A percentile compares a stretch with the other conserved stretches of the same genome.
phyloP scores from a whole-genome alignment of 176 grass and related monocot genomes.

The Alopecurus myosuroides region DNA sequence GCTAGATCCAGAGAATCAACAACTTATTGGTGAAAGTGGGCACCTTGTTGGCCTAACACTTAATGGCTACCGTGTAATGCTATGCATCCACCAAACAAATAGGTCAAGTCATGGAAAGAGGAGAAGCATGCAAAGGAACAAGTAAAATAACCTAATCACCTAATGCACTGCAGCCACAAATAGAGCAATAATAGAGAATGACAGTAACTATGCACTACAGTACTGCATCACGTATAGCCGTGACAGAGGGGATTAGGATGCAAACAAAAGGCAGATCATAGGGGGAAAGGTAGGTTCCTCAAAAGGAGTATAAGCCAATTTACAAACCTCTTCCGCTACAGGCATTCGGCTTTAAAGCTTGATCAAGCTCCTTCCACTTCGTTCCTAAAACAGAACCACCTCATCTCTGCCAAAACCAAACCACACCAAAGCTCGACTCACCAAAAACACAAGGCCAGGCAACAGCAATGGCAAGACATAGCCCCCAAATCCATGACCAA shows the following conservation, averaged over 20 bases:
- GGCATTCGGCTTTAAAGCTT: constrained; percentile 69
- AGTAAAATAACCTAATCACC: constrained; percentile 37
- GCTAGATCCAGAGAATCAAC: too few species aligned
- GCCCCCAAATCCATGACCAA: constrained; percentile 43
- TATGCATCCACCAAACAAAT: constrained; percentile 39
- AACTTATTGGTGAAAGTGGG: constrained; percentile 20
- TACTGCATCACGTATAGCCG: constrained; percentile 25
- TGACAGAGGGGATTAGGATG: constrained; percentile 48
- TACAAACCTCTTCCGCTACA: constrained; percentile 33
- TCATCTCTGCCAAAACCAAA: constrained; percentile 41
- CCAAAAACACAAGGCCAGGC: constrained; percentile 45
- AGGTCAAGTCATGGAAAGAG: constrained; percentile 19
- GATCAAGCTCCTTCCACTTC: constrained; percentile 33
- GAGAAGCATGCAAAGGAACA: constrained; percentile 50
- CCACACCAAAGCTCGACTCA: constrained; percentile 45
- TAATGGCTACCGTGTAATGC: constrained; percentile 42
- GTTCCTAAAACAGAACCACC: constrained; percentile 54
- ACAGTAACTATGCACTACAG: constrained; percentile 16
- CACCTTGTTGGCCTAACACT: constrained; percentile 26
- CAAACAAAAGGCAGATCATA: constrained; percentile 52
- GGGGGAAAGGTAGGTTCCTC: constrained; percentile 25
- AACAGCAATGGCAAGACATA: constrained; percentile 67
- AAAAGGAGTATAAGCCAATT: constrained; percentile 38
- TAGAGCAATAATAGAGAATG: constrained; percentile 48
- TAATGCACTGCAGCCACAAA: constrained; percentile 33